Conservation (phyloP, 495 filamentous ascomycete genomes). For the Rhizodiscina lignyota region DNA sequence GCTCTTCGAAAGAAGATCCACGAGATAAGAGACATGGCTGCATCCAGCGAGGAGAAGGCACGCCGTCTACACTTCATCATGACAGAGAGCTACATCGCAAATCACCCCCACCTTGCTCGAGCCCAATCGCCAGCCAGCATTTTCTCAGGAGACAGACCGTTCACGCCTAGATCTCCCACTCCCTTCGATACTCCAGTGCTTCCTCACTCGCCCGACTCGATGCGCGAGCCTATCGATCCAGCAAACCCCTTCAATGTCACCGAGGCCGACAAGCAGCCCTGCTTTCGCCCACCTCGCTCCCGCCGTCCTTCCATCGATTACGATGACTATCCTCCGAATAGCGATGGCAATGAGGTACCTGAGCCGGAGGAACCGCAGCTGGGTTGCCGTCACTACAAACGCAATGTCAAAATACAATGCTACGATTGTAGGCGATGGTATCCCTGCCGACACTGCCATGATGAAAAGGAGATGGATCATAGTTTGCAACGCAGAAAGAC, state of each 20-base stretch:
- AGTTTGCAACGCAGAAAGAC: conserved; percentile 64
- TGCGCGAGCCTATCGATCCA: conserved; percentile 7
- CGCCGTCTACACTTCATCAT: conserved; percentile 68
- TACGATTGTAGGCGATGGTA: conserved; percentile 81
- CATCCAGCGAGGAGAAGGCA: conserved; percentile 62
- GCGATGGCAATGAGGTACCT: conserved; percentile 26
- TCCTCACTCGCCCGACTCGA: conserved; percentile 12
- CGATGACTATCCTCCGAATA: conserved; percentile 12
- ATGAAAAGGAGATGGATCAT: conserved; percentile 63
- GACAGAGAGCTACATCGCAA: conserved; percentile 48
- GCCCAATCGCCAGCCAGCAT: conserved; percentile 9
- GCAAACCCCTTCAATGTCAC: conserved; percentile 51
- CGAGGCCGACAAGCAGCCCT: conserved; percentile 52
- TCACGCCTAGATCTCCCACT: conserved; percentile 13
- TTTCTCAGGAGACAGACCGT: conserved; percentile 8
- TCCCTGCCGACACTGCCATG: conserved; percentile 90
- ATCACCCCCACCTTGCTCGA: conserved; percentile 3
- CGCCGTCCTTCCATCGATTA: conserved; percentile 6
- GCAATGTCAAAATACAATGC: conserved; percentile 93
- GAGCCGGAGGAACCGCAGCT: conserved; percentile 27
- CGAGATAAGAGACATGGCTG: conserved; percentile 48
- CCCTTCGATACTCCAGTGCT: conserved; percentile 7
- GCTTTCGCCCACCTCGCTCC: conserved; percentile 36
- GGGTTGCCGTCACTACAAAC: conserved; percentile 84
- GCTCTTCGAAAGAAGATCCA: conserved; percentile 58